These are phyloP conservation scores for Agapanthus africanus DNA, from an alignment of 106 monocot genomes.

Conservation along the genomic window DNA sequence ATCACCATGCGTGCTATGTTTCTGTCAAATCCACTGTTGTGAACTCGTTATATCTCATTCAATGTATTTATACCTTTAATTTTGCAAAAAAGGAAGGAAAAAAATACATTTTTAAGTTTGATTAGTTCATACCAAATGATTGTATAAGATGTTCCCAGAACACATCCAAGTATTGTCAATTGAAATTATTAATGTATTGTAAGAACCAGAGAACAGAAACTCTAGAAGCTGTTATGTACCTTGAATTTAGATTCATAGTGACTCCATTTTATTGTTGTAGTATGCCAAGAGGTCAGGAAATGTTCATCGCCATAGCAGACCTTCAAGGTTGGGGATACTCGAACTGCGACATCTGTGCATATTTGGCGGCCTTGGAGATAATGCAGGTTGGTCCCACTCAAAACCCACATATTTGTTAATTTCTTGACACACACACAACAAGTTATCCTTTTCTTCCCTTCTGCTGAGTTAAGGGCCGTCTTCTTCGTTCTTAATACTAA, in stretches of 20 bases:
- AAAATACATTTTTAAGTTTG: too few species aligned
- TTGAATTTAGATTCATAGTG: neutral
- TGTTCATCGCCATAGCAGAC: slow-evolving; percentile 39
- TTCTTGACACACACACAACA: neutral
- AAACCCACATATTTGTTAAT: neutral
- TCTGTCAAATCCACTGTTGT: too few species aligned
- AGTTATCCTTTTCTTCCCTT: too few species aligned
- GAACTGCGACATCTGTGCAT: slow-evolving; percentile 54
- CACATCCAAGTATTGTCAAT: neutral
- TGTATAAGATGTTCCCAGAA: too few species aligned
- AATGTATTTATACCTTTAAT: too few species aligned
- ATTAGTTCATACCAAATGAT: too few species aligned
- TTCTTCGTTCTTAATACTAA: too few species aligned
- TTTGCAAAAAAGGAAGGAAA: too few species aligned
- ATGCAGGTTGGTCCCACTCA: slow-evolving; percentile 31
- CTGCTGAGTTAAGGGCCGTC: too few species aligned
- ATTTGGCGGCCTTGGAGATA: slow-evolving; percentile 50
- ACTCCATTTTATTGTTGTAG: slow-evolving; percentile 6
- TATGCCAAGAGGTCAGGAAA: slow-evolving; percentile 40
- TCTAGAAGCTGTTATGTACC: neutral
- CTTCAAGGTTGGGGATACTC: slow-evolving; percentile 55
- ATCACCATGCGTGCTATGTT: too few species aligned
- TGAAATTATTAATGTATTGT: neutral
- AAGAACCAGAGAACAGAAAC: neutral
- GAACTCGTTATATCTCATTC: too few species aligned